Evolutionary conservation across 805 yeast genomes (phyloP), one percentile per base, ranked within the genome.

Genomic region (Clavispora fructus): DNA sequence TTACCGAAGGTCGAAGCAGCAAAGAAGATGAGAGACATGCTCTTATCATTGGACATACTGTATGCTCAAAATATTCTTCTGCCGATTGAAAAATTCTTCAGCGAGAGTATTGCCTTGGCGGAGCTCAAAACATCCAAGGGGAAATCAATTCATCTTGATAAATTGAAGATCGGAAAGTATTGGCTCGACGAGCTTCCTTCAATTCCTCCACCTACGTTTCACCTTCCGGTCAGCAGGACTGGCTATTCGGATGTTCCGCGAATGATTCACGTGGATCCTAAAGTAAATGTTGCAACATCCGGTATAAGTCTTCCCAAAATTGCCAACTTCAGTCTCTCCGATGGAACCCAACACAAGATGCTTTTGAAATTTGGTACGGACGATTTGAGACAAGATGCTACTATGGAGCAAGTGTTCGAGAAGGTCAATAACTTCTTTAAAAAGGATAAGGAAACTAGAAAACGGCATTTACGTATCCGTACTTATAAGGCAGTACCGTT

Each of bases 381-480:
- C 65, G 99, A 94, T 65, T 68, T 94, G 43, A 71, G 98, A 43
- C 99, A 95, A 65, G 99, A 94, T 66, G 87, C 96, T 0, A 88
- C 94, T 46, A 95, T 94, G 99, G 95, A 92, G 62, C 98, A 94
- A 61, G 98, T 92, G 1, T 94, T 95, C 63, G 85, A 77, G 17
- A 87, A 90, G 57, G 96, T 90, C 13, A 90, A 91, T 58, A 64
- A 71, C 12, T 76, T 89, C 32, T 73, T 92, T 45, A 62, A 55
- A 10, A 68, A 68, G 23, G 81, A 87, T 57, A 73, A 73, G 43
- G 78, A 77, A 29, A 73, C 92, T 0, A 62, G 82, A 25, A 73
- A 67, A 42, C 63, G 91, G n/a, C 64, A 70, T 1, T 67, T 92
- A 47, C 69, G 77, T 3, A 77, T 94, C 1, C 67, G 96, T 41